Percentiles rank a stretch among this genome's conserved stretches.
Evolutionary conservation across 768 basidiomycete species (phyloP).

Genomic region (Mrakia frigida): DNA sequence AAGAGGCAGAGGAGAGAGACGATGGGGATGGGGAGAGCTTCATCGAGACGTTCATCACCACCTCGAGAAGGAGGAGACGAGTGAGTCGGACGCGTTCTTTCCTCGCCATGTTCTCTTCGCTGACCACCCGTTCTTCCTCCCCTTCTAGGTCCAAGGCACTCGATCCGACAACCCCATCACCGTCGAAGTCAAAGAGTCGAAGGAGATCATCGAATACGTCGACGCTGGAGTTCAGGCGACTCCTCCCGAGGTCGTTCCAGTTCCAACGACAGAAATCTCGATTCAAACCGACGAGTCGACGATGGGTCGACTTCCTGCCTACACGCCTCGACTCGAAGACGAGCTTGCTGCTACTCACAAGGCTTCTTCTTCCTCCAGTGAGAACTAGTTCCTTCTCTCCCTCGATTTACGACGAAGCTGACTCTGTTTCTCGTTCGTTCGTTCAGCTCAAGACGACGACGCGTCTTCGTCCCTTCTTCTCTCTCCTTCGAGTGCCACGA

Average conservation of each 20-base stretch:
- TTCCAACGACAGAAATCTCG: not conserved
- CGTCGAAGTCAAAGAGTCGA: not conserved
- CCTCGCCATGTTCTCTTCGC: not conserved
- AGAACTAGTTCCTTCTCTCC: not conserved
- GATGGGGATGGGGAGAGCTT: conserved; percentile 13
- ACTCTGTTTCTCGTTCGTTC: not conserved
- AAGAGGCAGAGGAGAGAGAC: not conserved
- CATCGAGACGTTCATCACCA: conserved; percentile 29
- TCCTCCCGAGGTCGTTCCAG: not conserved
- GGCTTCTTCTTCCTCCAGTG: not conserved
- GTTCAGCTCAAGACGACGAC: not conserved
- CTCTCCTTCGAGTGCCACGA: not conserved
- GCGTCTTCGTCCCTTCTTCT: not conserved
- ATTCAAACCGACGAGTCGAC: conserved; percentile 31
- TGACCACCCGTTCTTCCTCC: not conserved
- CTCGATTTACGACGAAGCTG: not conserved
- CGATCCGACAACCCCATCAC: not conserved
- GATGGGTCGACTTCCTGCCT: conserved; percentile 27
- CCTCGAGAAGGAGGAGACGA: conserved; percentile 13
- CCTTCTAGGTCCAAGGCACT: not conserved
- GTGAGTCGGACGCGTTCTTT: not conserved
- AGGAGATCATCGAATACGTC: conserved; percentile 6
- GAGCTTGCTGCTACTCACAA: not conserved
- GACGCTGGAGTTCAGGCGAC: conserved; percentile 16
- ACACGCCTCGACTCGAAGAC: conserved; percentile 16